phyloP scores from a whole-genome alignment of 23 red algal species.

The Cyanidium caldarium region DNA sequence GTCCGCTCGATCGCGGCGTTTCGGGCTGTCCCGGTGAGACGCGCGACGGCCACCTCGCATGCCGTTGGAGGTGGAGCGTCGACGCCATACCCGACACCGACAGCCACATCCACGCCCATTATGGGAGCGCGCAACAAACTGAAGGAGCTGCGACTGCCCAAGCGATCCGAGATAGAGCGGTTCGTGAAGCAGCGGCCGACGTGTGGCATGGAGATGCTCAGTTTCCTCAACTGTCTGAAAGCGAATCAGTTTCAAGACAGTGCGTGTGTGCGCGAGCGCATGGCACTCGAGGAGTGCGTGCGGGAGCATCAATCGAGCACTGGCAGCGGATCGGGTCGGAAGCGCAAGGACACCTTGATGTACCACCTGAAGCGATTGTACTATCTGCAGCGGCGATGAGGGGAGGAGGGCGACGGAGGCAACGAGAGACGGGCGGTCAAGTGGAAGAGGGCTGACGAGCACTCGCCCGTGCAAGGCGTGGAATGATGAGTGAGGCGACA shows the following conservation, averaged over 20 bases:
- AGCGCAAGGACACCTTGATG: constrained; percentile 54
- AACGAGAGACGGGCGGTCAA: too few species aligned
- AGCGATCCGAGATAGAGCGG: not conserved
- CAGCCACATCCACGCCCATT: too few species aligned
- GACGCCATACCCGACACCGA: too few species aligned
- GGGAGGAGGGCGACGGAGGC: too few species aligned
- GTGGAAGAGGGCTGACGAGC: too few species aligned
- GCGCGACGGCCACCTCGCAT: too few species aligned
- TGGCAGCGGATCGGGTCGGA: constrained; percentile 11
- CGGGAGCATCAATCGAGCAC: not conserved
- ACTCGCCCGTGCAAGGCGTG: too few species aligned
- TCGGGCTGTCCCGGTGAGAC: too few species aligned
- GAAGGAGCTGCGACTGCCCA: not conserved
- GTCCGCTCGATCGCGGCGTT: too few species aligned
- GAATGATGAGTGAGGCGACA: too few species aligned
- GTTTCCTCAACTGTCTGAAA: not conserved
- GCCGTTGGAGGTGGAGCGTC: too few species aligned
- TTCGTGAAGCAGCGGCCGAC: not conserved
- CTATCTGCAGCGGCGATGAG: constrained; percentile 57
- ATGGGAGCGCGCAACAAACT: too few species aligned
- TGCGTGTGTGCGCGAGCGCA: not conserved
- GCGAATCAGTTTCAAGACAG: not conserved
- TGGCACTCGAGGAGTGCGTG: not conserved
- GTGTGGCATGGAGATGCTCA: not conserved
- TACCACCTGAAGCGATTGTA: constrained; percentile 76